Evolutionary conservation across 768 basidiomycete genomes (phyloP), one percentile per base, ranked within the genome.

Genomic region (Tricholomella constricta): DNA sequence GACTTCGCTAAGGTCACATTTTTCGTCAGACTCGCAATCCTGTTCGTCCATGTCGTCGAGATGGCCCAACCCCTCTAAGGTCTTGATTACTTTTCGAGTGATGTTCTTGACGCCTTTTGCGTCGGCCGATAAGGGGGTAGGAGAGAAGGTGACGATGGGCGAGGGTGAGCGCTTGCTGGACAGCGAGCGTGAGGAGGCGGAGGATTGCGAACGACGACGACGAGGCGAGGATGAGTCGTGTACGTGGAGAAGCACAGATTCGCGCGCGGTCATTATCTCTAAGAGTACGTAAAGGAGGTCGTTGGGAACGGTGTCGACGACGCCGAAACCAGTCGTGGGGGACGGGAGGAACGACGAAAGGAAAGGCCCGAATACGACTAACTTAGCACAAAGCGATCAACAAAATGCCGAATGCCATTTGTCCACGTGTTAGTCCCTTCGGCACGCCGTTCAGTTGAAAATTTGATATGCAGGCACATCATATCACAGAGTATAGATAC

Each of bases 41-140:
- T 74, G 73, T 41, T 73, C 73, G 15, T 66, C 68, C 20, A 63
- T 58, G 44, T 66, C 59, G 56, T 77, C 71, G 25, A 71, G 59
- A 51, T 70, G 77, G 4, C 77, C 77, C 14, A 80, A 66, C 8
- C 75, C 78, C 56, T 79, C 78, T 5, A 81, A 65, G 7, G 72
- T 73, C 56, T 69, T 72, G 55, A 81, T 78, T 32, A 80, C 76
- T 58, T 78, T 78, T 45, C 76, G 68, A 0, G 77, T 78, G 60
- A 79, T 78, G 55, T 75, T 71, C 61, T 78, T 70, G 46, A 74
- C 71, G 54, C 73, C 78, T 58, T 77, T 73, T 45, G 69, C 58
- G 54, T 69, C 71, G 51, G 68, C 61, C 9, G 69, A 59, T 45
- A 74, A 50, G 6, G 74, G 62, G 0, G 73, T 56, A 1, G 76